Evolutionary conservation across 2,329 filamentous ascomycete species (phyloP).

Genomic region (Alternaria atra): DNA sequence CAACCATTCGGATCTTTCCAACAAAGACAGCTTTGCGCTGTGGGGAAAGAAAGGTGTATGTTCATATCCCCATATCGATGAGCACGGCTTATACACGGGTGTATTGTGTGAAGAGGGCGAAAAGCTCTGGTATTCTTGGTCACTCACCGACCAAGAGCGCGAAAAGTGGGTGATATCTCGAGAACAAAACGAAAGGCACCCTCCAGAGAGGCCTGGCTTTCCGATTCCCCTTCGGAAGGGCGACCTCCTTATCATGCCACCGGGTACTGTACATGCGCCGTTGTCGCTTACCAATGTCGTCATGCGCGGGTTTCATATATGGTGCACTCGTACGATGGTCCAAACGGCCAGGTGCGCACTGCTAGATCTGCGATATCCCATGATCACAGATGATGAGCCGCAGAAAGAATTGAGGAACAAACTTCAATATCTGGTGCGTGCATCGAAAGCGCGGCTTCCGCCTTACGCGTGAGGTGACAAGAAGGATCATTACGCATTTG

Average conservation of each 20-base stretch:
- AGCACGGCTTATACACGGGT: not conserved
- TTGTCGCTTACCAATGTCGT: not conserved
- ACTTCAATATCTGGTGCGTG: not conserved
- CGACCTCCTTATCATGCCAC: not conserved
- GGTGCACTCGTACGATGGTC: not conserved
- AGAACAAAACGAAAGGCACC: not conserved
- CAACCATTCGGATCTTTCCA: not conserved
- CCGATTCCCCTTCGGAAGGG: not conserved
- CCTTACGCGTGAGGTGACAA: not conserved
- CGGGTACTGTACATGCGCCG: not conserved
- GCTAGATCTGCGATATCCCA: not conserved
- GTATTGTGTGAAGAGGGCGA: not conserved
- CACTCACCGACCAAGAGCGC: not conserved
- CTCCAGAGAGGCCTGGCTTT: not conserved
- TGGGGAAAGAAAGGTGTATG: not conserved
- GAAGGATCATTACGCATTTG: not conserved
- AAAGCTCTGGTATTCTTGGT: not conserved
- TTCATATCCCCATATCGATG: not conserved
- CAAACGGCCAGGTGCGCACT: not conserved
- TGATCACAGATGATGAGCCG: not conserved
- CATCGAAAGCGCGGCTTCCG: not conserved
- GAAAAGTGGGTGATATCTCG: not conserved
- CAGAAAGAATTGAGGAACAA: not conserved
- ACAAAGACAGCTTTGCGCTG: not conserved
- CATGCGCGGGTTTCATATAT: not conserved